These are phyloP conservation scores for Ophiognomonia clavigignenti-juglandacearum DNA, from an alignment of 2,329 filamentous ascomycete species.

Conservation along the genomic window DNA sequence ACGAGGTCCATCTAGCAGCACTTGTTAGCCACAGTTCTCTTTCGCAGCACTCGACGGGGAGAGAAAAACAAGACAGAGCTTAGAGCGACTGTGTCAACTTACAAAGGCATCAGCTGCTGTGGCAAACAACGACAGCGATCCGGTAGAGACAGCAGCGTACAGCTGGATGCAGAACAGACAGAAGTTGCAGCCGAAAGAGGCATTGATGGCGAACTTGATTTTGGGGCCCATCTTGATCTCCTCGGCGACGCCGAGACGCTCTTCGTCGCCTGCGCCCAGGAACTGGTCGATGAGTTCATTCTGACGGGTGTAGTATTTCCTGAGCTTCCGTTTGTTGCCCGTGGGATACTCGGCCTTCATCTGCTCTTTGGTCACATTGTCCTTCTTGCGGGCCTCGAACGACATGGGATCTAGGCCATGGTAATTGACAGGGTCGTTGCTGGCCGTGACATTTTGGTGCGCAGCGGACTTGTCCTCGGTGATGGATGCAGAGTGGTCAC, in stretches of 20 bases:
- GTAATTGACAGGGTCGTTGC: background rate
- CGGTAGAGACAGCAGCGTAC: conserved; percentile 53
- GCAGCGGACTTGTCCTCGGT: background rate
- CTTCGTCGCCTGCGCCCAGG: conserved; percentile 51
- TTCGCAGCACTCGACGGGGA: too few species aligned
- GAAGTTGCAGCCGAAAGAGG: conserved; percentile 46
- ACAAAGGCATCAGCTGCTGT: conserved; percentile 62
- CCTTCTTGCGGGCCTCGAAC: conserved; percentile 35
- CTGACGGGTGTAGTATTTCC: conserved; percentile 42
- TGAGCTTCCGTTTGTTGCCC: conserved; percentile 36
- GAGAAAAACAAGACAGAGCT: conserved; percentile 6
- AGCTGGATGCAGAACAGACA: conserved; percentile 54
- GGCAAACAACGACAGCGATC: conserved; percentile 58
- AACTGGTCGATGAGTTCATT: conserved; percentile 48
- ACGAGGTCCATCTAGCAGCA: conserved; percentile 53
- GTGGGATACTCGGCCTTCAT: conserved; percentile 44
- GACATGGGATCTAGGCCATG: conserved; percentile 29
- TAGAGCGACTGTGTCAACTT: conserved; percentile 16
- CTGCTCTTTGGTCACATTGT: conserved; percentile 36
- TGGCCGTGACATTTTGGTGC: background rate
- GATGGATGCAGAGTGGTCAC: too few species aligned
- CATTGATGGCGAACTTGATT: conserved; percentile 49
- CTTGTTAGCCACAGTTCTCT: too few species aligned
- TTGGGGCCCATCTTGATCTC: conserved; percentile 44
- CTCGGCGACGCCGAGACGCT: conserved; percentile 46